These are phyloP conservation scores for Protea cynaroides DNA, from an alignment of 164 flowering plant species.

Conservation along the genomic window DNA sequence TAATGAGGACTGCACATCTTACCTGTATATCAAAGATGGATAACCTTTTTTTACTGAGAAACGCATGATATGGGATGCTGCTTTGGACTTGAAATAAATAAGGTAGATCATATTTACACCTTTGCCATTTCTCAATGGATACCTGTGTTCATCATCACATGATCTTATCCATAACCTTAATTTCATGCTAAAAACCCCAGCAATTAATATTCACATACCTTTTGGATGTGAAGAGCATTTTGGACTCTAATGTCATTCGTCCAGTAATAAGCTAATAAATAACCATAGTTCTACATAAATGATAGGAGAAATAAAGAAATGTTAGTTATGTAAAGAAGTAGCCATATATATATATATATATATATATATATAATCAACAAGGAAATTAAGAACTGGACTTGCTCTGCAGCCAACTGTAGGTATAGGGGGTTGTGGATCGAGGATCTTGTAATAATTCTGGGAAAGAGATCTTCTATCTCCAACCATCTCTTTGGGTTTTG, in stretches of 20 bases:
- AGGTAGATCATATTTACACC: constrained; percentile 17
- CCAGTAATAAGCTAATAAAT: constrained; percentile 30
- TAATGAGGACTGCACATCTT: no score
- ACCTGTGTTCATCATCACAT: constrained; percentile 15
- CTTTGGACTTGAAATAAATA: constrained; percentile 12
- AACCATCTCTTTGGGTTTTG: constrained; percentile 12
- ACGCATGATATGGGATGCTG: constrained; percentile 14
- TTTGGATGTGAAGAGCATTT: constrained; percentile 29
- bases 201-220: constrained; percentile 23
- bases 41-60: constrained; percentile 17
- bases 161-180: not conserved
- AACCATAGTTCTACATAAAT: constrained; percentile 25
- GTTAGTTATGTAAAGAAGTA: no score
- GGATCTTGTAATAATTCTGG: not conserved
- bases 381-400: constrained; percentile 5
- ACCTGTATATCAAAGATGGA: constrained; percentile 18
- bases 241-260: constrained; percentile 31
- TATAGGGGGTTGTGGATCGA: constrained; percentile 5
- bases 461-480: constrained; percentile 13
- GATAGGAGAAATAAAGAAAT: not conserved
- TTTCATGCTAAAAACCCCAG: no score
- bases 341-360: no score
- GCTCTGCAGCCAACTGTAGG: constrained; percentile 17
- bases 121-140: constrained; percentile 18
- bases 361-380: not conserved